phyloP scores from a whole-genome alignment of 441 rosid species.

The Gossypium davidsonii region DNA sequence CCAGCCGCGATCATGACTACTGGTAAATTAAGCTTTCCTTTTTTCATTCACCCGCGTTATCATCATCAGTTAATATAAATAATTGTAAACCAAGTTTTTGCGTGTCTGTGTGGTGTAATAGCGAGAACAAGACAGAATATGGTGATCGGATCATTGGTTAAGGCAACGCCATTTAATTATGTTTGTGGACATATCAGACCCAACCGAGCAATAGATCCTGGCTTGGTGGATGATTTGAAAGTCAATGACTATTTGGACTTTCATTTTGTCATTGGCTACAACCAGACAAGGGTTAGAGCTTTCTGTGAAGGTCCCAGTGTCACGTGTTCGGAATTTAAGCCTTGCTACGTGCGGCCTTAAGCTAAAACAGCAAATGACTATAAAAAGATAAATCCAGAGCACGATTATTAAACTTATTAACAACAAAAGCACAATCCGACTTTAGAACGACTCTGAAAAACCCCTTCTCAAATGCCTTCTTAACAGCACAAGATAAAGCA shows the following conservation, averaged over 20 bases:
- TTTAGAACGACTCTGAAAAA: too few relatives aligned
- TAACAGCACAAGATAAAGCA: too few relatives aligned
- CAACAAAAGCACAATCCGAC: too few relatives aligned
- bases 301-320: conserved; percentile 19
- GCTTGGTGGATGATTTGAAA: conserved; percentile 47
- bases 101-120: conserved; percentile 14
- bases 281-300: conserved; percentile 20
- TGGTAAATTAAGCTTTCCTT: conserved; percentile 19
- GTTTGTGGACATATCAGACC: conserved; percentile 64
- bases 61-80: not conserved
- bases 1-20: conserved; percentile 61
- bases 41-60: not conserved
- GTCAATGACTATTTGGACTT: conserved; percentile 47
- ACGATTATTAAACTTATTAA: too few relatives aligned
- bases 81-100: not conserved
- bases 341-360: too few relatives aligned
- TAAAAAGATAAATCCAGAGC: too few relatives aligned
- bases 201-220: conserved; percentile 58
- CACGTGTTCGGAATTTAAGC: too few relatives aligned
- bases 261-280: conserved; percentile 56
- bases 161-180: conserved; percentile 48
- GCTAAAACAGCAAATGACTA: too few relatives aligned
- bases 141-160: conserved; percentile 16
- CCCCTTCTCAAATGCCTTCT: too few relatives aligned
- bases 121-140: conserved; percentile 61